Conservation (phyloP, 345 rosid species). For the Cardamine chenopodiifolia region DNA sequence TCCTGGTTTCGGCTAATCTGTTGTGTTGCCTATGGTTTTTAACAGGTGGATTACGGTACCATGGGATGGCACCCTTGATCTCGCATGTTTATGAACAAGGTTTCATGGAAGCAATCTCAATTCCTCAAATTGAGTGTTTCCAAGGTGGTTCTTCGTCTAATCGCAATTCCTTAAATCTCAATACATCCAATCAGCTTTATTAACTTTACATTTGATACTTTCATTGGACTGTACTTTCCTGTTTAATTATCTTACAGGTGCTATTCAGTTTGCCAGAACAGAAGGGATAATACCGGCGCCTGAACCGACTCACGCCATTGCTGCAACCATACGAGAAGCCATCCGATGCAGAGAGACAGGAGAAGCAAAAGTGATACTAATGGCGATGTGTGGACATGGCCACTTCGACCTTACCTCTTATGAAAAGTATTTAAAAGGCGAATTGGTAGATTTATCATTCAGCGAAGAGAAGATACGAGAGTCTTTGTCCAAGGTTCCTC, state of each 20-base stretch:
- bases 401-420: constrained; percentile 86
- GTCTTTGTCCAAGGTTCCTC: constrained; percentile 73
- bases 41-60: constrained; percentile 88
- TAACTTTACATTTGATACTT: not conserved
- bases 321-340: constrained; percentile 91
- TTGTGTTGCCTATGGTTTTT: constrained; percentile 14
- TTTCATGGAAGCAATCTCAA: constrained; percentile 82
- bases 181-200: not conserved
- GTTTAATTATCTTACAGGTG: constrained; percentile 54
- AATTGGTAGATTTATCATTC: constrained; percentile 75
- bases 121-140: constrained; percentile 88
- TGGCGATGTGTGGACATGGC: constrained; percentile 97
- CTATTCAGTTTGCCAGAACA: constrained; percentile 78
- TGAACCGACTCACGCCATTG: constrained; percentile 92
- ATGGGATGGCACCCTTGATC: constrained; percentile 90
- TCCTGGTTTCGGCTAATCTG: not conserved
- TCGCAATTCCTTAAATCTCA: not conserved
- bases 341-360: constrained; percentile 75
- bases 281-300: constrained; percentile 96
- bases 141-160: constrained; percentile 49
- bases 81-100: constrained; percentile 87
- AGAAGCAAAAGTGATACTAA: constrained; percentile 84
- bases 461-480: constrained; percentile 61
- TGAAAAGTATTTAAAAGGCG: constrained; percentile 76
- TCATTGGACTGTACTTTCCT: not conserved